These are phyloP conservation scores for Ceratobasidium theobromae DNA, from an alignment of 1,284 basidiomycete genomes.

Conservation along the genomic window DNA sequence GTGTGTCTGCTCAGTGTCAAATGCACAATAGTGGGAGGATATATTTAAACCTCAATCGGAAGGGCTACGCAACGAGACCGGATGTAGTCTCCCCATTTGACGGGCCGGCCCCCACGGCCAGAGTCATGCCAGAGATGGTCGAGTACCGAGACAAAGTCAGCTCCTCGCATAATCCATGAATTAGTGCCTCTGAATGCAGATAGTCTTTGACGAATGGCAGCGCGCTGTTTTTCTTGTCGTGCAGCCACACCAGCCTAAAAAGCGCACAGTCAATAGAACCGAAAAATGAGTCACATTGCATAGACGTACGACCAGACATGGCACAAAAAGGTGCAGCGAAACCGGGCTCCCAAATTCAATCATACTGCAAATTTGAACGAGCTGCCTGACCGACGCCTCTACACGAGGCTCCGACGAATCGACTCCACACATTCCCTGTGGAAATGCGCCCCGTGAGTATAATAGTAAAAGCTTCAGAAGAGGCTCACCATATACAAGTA, in stretches of 20 bases:
- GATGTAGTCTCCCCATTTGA: conserved; percentile 9
- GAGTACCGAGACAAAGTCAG: conserved; percentile 11
- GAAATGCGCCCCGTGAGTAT: background rate
- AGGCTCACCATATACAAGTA: conserved; percentile 26
- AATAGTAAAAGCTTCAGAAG: background rate
- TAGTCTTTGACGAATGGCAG: background rate
- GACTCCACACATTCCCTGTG: background rate
- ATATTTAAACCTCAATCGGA: background rate
- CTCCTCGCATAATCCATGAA: background rate
- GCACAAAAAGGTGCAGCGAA: background rate
- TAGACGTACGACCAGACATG: conserved; percentile 9
- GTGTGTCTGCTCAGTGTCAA: too few relatives aligned
- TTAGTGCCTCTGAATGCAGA: background rate
- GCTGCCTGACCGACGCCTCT: background rate
- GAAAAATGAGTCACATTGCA: background rate
- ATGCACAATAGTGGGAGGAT: too few relatives aligned
- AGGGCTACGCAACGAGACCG: background rate
- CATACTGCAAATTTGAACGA: background rate
- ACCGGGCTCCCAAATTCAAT: background rate
- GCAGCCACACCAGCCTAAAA: background rate
- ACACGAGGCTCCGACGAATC: conserved; percentile 10
- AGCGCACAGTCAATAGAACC: background rate
- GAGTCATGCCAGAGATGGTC: conserved; percentile 19
- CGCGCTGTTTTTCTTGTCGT: conserved; percentile 1
- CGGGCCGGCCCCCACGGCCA: background rate